These are phyloP conservation scores for Solanum lycopersicoides DNA, from an alignment of 257 asterid species.

Conservation along the genomic window DNA sequence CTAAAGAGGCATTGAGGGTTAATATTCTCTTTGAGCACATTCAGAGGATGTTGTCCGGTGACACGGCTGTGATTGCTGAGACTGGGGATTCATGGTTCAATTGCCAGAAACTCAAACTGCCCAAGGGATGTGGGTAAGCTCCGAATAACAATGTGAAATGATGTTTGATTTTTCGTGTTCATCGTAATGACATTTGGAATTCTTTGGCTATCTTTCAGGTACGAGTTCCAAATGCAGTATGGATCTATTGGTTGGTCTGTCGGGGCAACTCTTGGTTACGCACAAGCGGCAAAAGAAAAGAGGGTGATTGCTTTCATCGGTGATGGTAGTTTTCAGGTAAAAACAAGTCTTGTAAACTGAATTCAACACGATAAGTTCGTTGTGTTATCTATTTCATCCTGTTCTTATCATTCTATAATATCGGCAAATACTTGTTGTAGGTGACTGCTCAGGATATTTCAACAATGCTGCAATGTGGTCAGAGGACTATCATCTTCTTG, in stretches of 20 bases:
- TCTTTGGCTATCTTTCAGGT: neutral
- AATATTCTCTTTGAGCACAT: slow-evolving; percentile 12
- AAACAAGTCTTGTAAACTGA: neutral
- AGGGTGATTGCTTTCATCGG: slow-evolving; percentile 15
- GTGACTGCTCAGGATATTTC: slow-evolving; percentile 15
- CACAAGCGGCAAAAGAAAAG: slow-evolving; percentile 8
- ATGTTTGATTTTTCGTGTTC: neutral
- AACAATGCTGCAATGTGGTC: slow-evolving; percentile 6
- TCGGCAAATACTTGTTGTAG: neutral
- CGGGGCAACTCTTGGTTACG: slow-evolving; percentile 16
- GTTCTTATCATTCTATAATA: neutral
- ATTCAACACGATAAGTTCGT: neutral
- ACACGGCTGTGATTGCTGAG: too few species aligned
- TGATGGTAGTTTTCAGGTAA: slow-evolving; percentile 21
- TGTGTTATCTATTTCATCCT: neutral
- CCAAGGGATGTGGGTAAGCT: slow-evolving; percentile 9
- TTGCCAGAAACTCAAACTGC: slow-evolving; percentile 19
- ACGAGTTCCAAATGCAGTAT: slow-evolving; percentile 20
- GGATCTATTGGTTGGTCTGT: slow-evolving; percentile 23
- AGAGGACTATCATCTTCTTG: too few species aligned
- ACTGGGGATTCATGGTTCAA: slow-evolving; percentile 25
- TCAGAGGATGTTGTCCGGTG: slow-evolving; percentile 8
- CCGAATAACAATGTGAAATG: neutral
- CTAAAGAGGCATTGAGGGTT: slow-evolving; percentile 9
- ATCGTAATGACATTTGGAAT: neutral